Conservation (phyloP, 2,329 filamentous ascomycete species). For the Fusarium pseudocircinatum region DNA sequence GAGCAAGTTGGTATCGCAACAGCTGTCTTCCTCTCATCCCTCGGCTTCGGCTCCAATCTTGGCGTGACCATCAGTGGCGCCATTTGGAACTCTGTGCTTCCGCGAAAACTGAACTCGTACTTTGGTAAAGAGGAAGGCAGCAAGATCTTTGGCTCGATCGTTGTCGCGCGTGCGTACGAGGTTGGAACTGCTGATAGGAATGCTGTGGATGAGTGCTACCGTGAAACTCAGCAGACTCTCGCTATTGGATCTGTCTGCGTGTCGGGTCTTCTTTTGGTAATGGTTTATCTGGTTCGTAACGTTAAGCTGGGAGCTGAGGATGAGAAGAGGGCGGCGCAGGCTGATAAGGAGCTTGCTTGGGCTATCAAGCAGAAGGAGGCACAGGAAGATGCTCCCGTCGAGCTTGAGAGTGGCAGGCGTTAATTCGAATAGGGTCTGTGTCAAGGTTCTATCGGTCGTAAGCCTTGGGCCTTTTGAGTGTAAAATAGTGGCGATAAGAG, state of each 20-base stretch:
- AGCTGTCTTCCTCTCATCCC: constrained; percentile 25
- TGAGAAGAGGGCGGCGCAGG: constrained; percentile 16
- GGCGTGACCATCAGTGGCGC: constrained; percentile 27
- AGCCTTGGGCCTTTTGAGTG: fast-evolving
- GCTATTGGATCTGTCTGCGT: constrained; percentile 29
- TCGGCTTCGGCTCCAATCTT: constrained; percentile 27
- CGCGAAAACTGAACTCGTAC: constrained; percentile 3
- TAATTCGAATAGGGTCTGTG: background rate
- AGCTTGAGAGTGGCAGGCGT: constrained; percentile 6
- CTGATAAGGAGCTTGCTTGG: constrained; percentile 31
- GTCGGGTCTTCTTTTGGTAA: background rate
- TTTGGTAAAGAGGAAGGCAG: constrained; percentile 9
- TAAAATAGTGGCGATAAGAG: background rate
- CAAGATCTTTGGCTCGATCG: constrained; percentile 28
- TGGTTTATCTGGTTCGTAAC: constrained; percentile 10
- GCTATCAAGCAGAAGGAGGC: constrained; percentile 25
- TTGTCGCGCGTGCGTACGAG: constrained; percentile 17
- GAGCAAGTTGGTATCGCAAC: constrained; percentile 29
- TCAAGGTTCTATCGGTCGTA: background rate
- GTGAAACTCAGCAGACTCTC: constrained; percentile 23
- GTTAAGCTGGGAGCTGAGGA: constrained; percentile 27
- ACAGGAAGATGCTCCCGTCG: background rate
- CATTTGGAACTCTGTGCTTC: constrained; percentile 32
- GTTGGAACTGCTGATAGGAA: constrained; percentile 11
- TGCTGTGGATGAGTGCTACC: constrained; percentile 18